phyloP scores from a whole-genome alignment of 805 yeast species.

The Pichia phayaonensis region DNA sequence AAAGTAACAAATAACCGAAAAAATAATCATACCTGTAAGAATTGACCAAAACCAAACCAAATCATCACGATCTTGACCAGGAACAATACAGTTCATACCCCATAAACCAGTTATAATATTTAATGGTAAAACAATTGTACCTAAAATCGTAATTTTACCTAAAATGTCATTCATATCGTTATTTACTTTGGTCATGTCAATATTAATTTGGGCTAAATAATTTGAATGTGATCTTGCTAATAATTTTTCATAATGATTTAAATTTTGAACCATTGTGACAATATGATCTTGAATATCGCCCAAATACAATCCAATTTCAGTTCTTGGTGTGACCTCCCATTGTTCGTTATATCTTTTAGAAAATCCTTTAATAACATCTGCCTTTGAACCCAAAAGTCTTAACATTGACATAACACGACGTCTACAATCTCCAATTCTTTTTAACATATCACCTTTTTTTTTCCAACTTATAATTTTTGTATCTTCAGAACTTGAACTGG shows the following conservation, averaged over 20 bases:
- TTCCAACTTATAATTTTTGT: conserved; percentile 63
- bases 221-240: conserved; percentile 94
- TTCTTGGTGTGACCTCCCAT: conserved; percentile 70
- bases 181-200: conserved; percentile 95
- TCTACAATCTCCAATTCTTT: conserved; percentile 92
- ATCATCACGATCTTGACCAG: conserved; percentile 72
- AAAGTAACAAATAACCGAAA: conserved; percentile 40
- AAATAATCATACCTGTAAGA: conserved; percentile 35
- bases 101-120: conserved; percentile 93
- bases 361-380: conserved; percentile 95
- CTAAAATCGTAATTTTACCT: conserved; percentile 86
- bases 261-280: conserved; percentile 91
- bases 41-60: conserved; percentile 61
- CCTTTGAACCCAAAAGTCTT: conserved; percentile 81
- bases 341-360: conserved; percentile 85
- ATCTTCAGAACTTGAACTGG: conserved; percentile 31
- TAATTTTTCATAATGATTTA: conserved; percentile 90
- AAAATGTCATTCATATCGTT: conserved; percentile 95
- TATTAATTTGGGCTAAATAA: conserved; percentile 92
- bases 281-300: conserved; percentile 98
- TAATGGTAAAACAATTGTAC: conserved; percentile 92
- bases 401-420: conserved; percentile 88
- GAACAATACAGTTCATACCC: conserved; percentile 98
- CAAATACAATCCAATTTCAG: conserved; percentile 87
- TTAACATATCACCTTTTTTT: conserved; percentile 87